Base-by-base conservation (phyloP, 2,329 filamentous ascomycete genomes). In the Colletotrichum sp. region DNA sequence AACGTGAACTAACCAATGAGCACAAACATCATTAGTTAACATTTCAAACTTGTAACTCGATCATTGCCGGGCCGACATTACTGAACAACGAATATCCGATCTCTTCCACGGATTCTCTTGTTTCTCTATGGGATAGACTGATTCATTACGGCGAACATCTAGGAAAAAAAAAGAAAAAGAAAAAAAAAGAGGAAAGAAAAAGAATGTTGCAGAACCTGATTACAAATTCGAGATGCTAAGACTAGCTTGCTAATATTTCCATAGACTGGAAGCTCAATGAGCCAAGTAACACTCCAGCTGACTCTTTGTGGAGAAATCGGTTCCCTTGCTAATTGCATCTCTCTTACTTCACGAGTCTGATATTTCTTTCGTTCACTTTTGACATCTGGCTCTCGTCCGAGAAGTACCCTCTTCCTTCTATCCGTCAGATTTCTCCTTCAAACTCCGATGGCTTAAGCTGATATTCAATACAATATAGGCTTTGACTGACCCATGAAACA, bases 401-500 rank as follows among this genome's bases (percentile, higher is more conserved):
- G 44, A 49, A 22, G 11, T 49, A 22, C 2, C 19, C n/a, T n/a
- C 11, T 49, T 4, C 44, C 44, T 22, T 3, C n/a, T 44, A 8
- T 30, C 29, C 29, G 29, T 4, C 29, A 30, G 29, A 30, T 30
- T 30, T 30, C 3, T 30, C 9, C 29, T 30, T 30, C 2, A 30
- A 30, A 4, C 3, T 30, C 29, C n/a, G n/a, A n/a, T 3, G 19
- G 19, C 39, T 52, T 52, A 0, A 52, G 11, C n/a, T 5, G 0
- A 52, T 52, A 1, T n/a, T 3, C 11, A 22, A 49, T 22, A 49
- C 3, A 44, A 11, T 0, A 8, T 1, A 2, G n/a, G 44, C 9
- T 13, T 0, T 4, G n/a, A 13, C 6, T 52, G 11, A 0, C 6
- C 44, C n/a, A 22, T 12, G 3, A 0, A 13, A 22, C n/a, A 22